Base-by-base conservation (phyloP, 164 flowering plant genomes). In the Pachysandra terminalis region DNA sequence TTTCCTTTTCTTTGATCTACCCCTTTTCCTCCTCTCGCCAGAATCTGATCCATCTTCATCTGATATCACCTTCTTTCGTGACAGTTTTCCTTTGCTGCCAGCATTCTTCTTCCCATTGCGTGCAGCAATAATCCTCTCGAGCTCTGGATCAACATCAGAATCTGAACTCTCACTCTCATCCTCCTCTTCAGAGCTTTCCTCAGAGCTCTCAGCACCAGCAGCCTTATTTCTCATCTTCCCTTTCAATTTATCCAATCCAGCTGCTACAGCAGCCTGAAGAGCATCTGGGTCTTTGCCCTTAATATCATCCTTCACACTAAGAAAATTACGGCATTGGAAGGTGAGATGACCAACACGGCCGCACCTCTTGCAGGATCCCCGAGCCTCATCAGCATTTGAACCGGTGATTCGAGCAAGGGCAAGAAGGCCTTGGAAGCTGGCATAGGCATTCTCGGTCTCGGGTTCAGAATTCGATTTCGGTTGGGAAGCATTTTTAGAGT, bases 331-430 rank as follows among this genome's bases (percentile, higher is more conserved):
- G 57, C 99, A 95, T 78, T 90, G 94, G 74, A 82, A 89, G 1
- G 87, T 86, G 35, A 95, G 82, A 68, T 95, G 98, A 21, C 99
- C 98, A 28, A 95, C 98, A 51, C 97, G 90, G 32, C 96, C 96
- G 70, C 99, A 95, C 73, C 79, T 95, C 85, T 88, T 90, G 78
- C 99, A 95, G 25, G 96, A 79, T 15, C 98, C 99, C 25, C 97
- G 97, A 58, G 83, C 90, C 76, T 86, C 97, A 70, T 91, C 91
- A 3, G 87, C 83, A 71, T 87, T 91, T 0, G 95, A 80, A 0
- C 85, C 83, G 15, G 97, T 90, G 10, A 94, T 83, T 0, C 93
- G 86, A 25, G 98, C 98, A 56, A 94, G 89, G 0, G 95, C 96
- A 26, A 94, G 86, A 15, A 94, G 84, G 2, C 96, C 97, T 74